A percentile compares a stretch with the other conserved stretches of the same genome.
Conservation (phyloP, 1,284 basidiomycete species). For the Trametes versicolor region DNA sequence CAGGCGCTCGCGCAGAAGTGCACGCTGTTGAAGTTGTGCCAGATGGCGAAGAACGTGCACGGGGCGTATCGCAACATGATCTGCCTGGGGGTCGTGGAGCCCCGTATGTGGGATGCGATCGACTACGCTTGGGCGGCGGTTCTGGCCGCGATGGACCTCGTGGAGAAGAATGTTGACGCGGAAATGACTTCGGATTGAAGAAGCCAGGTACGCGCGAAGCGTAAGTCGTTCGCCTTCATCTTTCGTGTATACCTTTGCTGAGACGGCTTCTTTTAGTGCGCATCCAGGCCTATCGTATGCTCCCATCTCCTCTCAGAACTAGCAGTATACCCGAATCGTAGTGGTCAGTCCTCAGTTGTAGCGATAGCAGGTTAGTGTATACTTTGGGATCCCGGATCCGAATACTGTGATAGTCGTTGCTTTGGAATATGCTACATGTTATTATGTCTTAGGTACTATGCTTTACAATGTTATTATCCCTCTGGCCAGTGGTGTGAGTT, state of each 20-base stretch:
- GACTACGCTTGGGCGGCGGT: constrained; percentile 30
- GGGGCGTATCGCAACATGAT: constrained; percentile 29
- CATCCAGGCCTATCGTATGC: too few relatives aligned
- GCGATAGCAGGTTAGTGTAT: constrained; percentile 22
- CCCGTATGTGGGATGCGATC: constrained; percentile 30
- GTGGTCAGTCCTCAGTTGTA: constrained; percentile 11
- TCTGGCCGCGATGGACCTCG: constrained; percentile 22
- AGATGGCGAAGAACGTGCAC: constrained; percentile 25
- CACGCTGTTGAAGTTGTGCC: constrained; percentile 14
- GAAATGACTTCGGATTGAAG: neutral
- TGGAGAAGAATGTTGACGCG: constrained; percentile 2
- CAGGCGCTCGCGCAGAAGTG: constrained; percentile 11
- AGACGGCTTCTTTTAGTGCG: too few relatives aligned
- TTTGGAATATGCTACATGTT: neutral
- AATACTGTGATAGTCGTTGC: too few relatives aligned
- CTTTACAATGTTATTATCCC: too few relatives aligned
- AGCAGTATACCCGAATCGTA: neutral
- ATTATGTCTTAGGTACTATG: neutral
- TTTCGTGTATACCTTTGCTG: neutral
- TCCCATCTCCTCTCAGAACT: neutral
- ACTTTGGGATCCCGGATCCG: neutral
- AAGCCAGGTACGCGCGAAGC: neutral
- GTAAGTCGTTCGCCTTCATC: neutral
- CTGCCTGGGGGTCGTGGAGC: constrained; percentile 34
- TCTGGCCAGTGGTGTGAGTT: neutral